Conservation (phyloP, 2,329 filamentous ascomycete genomes). For the Hortaea sp. region DNA sequence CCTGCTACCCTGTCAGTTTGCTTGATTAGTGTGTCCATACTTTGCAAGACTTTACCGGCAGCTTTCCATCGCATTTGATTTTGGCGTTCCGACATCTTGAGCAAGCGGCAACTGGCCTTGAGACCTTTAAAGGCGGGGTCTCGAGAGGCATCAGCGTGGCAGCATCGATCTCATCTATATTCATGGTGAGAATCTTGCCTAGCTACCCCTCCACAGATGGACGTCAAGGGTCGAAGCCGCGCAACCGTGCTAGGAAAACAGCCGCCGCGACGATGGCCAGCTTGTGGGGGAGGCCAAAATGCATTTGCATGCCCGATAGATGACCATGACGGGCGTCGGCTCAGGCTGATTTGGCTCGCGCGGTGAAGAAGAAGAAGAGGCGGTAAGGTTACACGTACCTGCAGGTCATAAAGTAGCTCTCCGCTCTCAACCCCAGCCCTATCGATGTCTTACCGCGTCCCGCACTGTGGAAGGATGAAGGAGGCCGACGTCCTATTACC, state of each 20-base stretch:
- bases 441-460: background rate
- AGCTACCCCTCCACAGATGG: no score
- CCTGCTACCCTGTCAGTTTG: constrained; percentile 25
- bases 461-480: no score
- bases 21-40: background rate
- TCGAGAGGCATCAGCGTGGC: constrained; percentile 35
- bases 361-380: background rate
- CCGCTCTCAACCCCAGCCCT: constrained; percentile 3
- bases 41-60: constrained; percentile 45
- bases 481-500: no score
- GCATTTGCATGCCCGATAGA: no score
- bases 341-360: background rate
- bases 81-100: constrained; percentile 81
- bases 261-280: no score
- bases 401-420: constrained; percentile 1
- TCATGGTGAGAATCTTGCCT: constrained; percentile 7
- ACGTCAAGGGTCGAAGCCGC: no score
- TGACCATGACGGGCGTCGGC: no score
- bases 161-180: constrained; percentile 17
- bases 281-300: no score
- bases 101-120: constrained; percentile 68
- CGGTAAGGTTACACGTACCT: constrained; percentile 2
- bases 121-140: constrained; percentile 59
- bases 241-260: no score
- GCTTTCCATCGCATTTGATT: constrained; percentile 95